phyloP scores from a whole-genome alignment of 2,329 filamentous ascomycete genomes.

The Aureobasidium sp. region DNA sequence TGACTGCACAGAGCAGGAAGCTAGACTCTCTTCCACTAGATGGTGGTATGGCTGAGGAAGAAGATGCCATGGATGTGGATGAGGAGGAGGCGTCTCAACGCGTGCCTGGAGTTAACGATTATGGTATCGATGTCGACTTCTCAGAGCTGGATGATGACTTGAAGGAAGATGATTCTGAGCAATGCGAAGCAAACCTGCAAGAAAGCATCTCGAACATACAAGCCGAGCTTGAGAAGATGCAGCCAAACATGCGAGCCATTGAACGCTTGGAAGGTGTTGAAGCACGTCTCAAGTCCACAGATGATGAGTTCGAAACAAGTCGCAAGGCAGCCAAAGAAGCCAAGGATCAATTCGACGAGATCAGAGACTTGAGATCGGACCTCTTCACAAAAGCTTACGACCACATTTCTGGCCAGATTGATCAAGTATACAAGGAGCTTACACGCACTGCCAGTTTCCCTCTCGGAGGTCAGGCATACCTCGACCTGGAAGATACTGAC shows the following conservation, averaged over 20 bases:
- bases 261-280: slow-evolving; percentile 84
- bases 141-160: slow-evolving; percentile 72
- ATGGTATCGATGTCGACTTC: slow-evolving; percentile 88
- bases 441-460: slow-evolving; percentile 87
- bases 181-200: slow-evolving; percentile 65
- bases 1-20: slow-evolving; percentile 58
- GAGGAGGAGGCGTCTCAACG: slow-evolving; percentile 51
- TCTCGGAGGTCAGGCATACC: slow-evolving; percentile 77
- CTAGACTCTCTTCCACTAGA: slow-evolving; percentile 83
- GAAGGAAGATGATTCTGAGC: slow-evolving; percentile 63
- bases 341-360: slow-evolving; percentile 72
- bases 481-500: slow-evolving; percentile 93
- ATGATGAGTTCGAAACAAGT: slow-evolving; percentile 82
- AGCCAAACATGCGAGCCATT: slow-evolving; percentile 92
- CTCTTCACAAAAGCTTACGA: slow-evolving; percentile 92
- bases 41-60: slow-evolving; percentile 58
- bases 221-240: slow-evolving; percentile 81
- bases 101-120: slow-evolving; percentile 64
- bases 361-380: slow-evolving; percentile 76
- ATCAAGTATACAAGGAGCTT: slow-evolving; percentile 87
- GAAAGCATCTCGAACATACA: slow-evolving; percentile 69
- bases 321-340: slow-evolving; percentile 64
- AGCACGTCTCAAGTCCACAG: slow-evolving; percentile 69
- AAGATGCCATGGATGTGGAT: slow-evolving; percentile 77
- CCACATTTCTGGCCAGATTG: slow-evolving; percentile 93